Percentiles rank a stretch among this genome's conserved stretches.
Evolutionary conservation across 352 stramenopile species (phyloP).

Genomic region (Phytophthora colocasiae): DNA sequence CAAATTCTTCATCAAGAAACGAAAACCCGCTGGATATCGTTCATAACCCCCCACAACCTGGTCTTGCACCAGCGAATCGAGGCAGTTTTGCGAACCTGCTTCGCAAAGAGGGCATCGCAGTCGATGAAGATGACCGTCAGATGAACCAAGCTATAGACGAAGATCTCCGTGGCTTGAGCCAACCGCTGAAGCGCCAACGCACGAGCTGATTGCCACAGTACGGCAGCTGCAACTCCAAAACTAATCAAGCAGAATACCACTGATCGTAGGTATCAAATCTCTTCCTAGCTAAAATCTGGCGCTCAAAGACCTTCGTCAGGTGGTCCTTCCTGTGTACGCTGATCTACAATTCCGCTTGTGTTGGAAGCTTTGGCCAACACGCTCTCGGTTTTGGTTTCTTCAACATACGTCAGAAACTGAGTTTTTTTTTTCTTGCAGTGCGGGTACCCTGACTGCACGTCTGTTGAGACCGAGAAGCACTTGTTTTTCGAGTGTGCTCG

Average conservation of each 20-base stretch:
- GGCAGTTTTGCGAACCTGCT: slow-evolving; percentile 57
- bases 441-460: no score
- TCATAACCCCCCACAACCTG: slow-evolving; percentile 22
- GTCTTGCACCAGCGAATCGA: slow-evolving; percentile 48
- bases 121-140: slow-evolving; percentile 54
- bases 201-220: slow-evolving; percentile 8
- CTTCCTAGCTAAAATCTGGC: neutral
- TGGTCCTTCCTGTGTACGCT: no score
- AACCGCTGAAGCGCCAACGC: slow-evolving; percentile 15
- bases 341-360: no score
- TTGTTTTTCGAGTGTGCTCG: no score
- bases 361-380: no score
- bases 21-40: slow-evolving; percentile 18
- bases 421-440: no score
- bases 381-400: no score
- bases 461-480: no score
- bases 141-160: slow-evolving; percentile 40
- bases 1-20: neutral
- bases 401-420: no score
- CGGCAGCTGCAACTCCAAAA: neutral
- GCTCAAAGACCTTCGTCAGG: no score
- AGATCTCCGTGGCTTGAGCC: slow-evolving; percentile 48
- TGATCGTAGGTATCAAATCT: neutral
- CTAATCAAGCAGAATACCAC: neutral
- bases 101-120: slow-evolving; percentile 50